phyloP scores from a whole-genome alignment of 2,329 filamentous ascomycete species.

The Beauveria asiatica region DNA sequence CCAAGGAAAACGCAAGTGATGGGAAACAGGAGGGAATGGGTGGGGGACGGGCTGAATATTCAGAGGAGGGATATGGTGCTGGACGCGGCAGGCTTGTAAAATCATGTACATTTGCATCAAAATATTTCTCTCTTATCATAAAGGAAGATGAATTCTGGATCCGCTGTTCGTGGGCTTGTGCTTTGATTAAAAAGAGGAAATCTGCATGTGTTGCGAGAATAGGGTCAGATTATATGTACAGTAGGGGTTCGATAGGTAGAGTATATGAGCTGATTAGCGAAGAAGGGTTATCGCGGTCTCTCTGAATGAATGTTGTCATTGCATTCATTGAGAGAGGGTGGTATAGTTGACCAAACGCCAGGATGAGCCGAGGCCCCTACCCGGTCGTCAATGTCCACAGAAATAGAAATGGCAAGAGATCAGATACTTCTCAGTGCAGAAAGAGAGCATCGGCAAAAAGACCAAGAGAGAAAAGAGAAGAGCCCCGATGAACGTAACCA shows the following conservation, averaged over 20 bases:
- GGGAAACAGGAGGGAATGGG: constrained; percentile 15
- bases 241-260: neutral
- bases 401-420: neutral
- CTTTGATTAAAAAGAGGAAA: neutral
- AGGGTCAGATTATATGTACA: neutral
- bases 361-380: neutral
- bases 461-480: neutral
- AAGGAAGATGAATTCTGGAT: too few species aligned
- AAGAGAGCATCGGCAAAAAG: neutral
- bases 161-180: too few species aligned
- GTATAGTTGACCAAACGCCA: neutral
- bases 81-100: neutral
- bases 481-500: neutral
- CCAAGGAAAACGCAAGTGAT: constrained; percentile 27
- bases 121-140: neutral
- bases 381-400: neutral
- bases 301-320: neutral
- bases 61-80: neutral
- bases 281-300: neutral
- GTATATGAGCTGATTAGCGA: neutral
- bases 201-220: neutral
- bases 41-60: neutral
- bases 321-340: neutral
- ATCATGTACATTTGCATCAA: constrained; percentile 5
- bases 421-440: neutral